Evolutionary conservation across 148 eudicot genomes (phyloP).

Genomic region (Vaccinium vitisidaea): DNA sequence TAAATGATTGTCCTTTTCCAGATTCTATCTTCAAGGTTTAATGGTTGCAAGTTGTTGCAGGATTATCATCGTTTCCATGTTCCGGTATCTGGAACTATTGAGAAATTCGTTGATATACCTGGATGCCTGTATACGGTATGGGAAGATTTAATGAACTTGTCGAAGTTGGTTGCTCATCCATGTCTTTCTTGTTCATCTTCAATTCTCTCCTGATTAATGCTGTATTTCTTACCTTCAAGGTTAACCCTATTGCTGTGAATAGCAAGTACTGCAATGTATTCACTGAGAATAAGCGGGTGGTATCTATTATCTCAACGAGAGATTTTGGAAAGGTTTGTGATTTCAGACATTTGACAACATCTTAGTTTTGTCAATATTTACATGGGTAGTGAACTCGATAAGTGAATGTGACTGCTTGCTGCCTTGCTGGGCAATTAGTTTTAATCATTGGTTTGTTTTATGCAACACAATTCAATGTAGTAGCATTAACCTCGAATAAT

Average conservation of each 20-base stretch:
- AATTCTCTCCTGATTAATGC: slow-evolving; percentile 11
- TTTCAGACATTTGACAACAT: slow-evolving; percentile 6
- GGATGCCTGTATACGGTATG: slow-evolving; percentile 89
- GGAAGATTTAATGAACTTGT: slow-evolving; percentile 13
- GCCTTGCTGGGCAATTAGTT: neutral
- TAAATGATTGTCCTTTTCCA: neutral
- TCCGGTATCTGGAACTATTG: slow-evolving; percentile 88
- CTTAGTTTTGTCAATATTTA: neutral
- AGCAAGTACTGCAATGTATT: slow-evolving; percentile 94
- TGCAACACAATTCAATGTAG: neutral
- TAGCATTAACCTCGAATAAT: neutral
- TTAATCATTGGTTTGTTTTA: neutral
- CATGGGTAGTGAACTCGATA: neutral
- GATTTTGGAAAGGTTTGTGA: slow-evolving; percentile 85
- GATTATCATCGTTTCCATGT: slow-evolving; percentile 95
- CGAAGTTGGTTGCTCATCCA: slow-evolving; percentile 1
- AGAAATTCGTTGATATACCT: slow-evolving; percentile 65
- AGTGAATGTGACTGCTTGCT: neutral
- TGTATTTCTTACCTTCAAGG: slow-evolving; percentile 43
- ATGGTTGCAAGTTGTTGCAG: slow-evolving; percentile 40
- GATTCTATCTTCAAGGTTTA: slow-evolving; percentile 1
- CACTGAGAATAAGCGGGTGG: slow-evolving; percentile 88
- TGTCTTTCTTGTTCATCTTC: slow-evolving; percentile 10
- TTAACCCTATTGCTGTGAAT: slow-evolving; percentile 96
- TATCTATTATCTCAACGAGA: slow-evolving; percentile 67